Evolutionary conservation across 2,329 filamentous ascomycete genomes (phyloP).

Genomic region (Arthrobotrys megalospora): DNA sequence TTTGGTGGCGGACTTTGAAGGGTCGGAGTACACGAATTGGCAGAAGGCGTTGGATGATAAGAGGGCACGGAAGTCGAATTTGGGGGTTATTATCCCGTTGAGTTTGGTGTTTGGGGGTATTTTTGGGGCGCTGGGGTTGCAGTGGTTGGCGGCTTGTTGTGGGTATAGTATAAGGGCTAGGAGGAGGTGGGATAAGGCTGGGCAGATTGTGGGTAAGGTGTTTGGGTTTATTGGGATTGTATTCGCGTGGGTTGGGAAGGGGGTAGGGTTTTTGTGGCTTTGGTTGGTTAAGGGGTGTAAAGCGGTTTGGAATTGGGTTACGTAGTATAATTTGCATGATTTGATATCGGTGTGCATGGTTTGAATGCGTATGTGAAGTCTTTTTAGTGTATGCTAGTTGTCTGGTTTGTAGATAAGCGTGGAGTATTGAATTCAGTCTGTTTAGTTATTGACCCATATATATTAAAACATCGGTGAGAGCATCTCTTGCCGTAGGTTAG

Average conservation of each 20-base stretch:
- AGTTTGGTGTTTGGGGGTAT: slow-evolving; percentile 47
- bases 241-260: slow-evolving; percentile 9
- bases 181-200: neutral
- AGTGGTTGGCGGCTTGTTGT: slow-evolving; percentile 32
- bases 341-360: too few relatives aligned
- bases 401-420: too few relatives aligned
- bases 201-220: neutral
- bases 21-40: slow-evolving; percentile 37
- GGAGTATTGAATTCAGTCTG: too few relatives aligned
- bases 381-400: too few relatives aligned
- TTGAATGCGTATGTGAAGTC: neutral
- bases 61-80: slow-evolving; percentile 19
- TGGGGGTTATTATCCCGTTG: slow-evolving; percentile 44
- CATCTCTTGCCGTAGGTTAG: too few relatives aligned
- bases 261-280: neutral
- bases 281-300: neutral
- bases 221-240: neutral
- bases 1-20: slow-evolving; percentile 28
- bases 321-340: neutral
- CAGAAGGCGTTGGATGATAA: slow-evolving; percentile 32
- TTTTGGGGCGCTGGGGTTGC: slow-evolving; percentile 27
- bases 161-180: neutral
- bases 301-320: neutral
- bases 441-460: too few relatives aligned
- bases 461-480: too few relatives aligned